Conservation (phyloP, 805 yeast genomes). For the Kockiozyma suomiensis region DNA sequence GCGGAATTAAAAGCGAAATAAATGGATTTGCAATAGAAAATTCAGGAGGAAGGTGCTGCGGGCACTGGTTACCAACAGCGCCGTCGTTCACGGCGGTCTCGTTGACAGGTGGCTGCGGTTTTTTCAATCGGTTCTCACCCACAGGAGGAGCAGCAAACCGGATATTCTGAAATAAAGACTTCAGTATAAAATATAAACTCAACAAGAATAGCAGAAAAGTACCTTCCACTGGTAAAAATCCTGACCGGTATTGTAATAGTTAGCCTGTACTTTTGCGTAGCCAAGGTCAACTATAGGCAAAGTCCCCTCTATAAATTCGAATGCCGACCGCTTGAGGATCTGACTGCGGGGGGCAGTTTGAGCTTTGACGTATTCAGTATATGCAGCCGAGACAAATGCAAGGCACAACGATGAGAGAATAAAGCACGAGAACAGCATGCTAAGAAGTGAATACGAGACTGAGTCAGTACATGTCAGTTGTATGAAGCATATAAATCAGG, state of each 20-base stretch:
- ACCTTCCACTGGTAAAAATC: conserved; percentile 15
- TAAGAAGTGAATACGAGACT: too few species aligned
- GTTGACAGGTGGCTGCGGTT: conserved; percentile 22
- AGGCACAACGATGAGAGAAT: background rate
- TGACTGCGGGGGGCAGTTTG: background rate
- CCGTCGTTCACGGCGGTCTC: conserved; percentile 25
- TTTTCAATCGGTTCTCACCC: conserved; percentile 21
- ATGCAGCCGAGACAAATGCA: background rate
- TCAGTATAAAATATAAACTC: background rate
- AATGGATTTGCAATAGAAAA: conserved; percentile 9
- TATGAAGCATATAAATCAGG: too few species aligned
- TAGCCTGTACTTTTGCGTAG: conserved; percentile 25
- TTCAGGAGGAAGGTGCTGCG: conserved; percentile 16
- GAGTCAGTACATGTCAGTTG: too few species aligned
- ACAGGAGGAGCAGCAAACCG: conserved; percentile 33
- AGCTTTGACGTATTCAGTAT: background rate
- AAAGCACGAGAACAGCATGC: too few species aligned
- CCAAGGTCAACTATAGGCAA: conserved; percentile 17
- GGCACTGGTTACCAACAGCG: conserved; percentile 18
- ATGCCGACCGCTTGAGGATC: background rate
- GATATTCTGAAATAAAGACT: conserved; percentile 14
- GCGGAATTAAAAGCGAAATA: background rate
- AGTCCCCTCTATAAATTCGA: background rate
- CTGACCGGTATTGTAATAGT: conserved; percentile 1
- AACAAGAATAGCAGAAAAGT: background rate